Evolutionary conservation across 1,284 basidiomycete genomes (phyloP), one percentile per base, ranked within the genome.

Genomic region (Leccinum subfulvum): DNA sequence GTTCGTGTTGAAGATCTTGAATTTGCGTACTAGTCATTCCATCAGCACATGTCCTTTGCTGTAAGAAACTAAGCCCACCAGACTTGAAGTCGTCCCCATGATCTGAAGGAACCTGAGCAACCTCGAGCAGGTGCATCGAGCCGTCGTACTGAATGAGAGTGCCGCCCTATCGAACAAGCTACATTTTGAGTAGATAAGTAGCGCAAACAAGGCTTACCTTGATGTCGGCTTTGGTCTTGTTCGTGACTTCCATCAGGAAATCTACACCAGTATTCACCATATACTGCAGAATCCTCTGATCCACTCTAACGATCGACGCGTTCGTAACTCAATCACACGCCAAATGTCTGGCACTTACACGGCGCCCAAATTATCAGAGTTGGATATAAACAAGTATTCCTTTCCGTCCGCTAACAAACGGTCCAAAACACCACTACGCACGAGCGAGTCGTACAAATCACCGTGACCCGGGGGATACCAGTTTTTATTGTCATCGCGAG

Each of bases 381-480:
- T 98, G 75, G 95, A 98, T 64, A 97, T 93, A 76, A 99, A 99
- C 70, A 98, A 87, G 81, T 98, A 98, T 80, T 98, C 95, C 80
- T 98, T 98, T 78, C 97, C 97, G 67, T 95, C 92, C 11, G 92
- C 82, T 62, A 98, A 81, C 56, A 99, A 86, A 78, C 96, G 91
- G 77, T 98, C 95, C 69, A 99, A 87, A 59, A 97, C 88, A 68
- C 96, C 96, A 33, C 93, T 96, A 81, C 97, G 96, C 76, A 89
- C 84, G 71, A 95, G 84, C 21, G 93, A 93, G 69, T 96, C 95
- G 82, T 94, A 97, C 68, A 97, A 77, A 77, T 99, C 97, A 79
- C 97, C 96, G 83, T 99, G 97, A 73, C 97, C 96, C 58, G 97
- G 95, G 63, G 97, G 96, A 83, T 97, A 97, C 96, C 96, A 98